Base-by-base conservation (phyloP, 1,284 basidiomycete species). In the Cutaneotrichosporon cyanovorans region DNA sequence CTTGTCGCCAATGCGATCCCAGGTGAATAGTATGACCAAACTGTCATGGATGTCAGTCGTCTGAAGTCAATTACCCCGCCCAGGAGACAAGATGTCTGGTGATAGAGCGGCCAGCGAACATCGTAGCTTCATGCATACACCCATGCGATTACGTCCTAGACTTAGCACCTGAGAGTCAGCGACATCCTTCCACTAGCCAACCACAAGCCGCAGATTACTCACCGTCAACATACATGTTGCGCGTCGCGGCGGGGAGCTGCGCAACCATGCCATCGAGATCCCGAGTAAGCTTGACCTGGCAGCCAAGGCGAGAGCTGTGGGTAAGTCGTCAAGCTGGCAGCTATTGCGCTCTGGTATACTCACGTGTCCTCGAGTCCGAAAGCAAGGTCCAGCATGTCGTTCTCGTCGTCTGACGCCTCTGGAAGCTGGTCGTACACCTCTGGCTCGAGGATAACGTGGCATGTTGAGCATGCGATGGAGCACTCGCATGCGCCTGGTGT, bases 301-400 rank as follows among this genome's bases (percentile, higher is more conserved):
- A 80, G 4, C 78, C 79, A n/a, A 80, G 66, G 30, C 78, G 64
- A 7, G 78, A 80, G 18, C 77, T 80, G 57, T 15, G 14, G 32
- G 4, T 15, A 3, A 2, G 14, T 28, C 14, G 23, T n/a, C n/a
- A n/a, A n/a, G n/a, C n/a, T n/a, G n/a, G 28, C 32, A 8, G 16
- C 9, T 34, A n/a, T n/a, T n/a, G n/a, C n/a, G n/a, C 16, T 9
- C 11, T 14, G 32, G 10, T 34, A 35, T 9, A 73, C 77, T 65
- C 80, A 92, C 62, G 92, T 96, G 64, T 97, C 93, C 1, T 91
- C 95, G 50, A 98, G 76, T 1, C 90, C 93, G 60, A 97, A 98
- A 1, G 93, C 95, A 75, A 98, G 84, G 71, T 98, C 93, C 33
- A 98, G 77, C 92, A 97, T 97, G 62, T 93, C 89, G 65, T 91